These are phyloP conservation scores for Kodamaea nitidulidarum DNA, from an alignment of 805 yeast genomes.

Conservation along the genomic window DNA sequence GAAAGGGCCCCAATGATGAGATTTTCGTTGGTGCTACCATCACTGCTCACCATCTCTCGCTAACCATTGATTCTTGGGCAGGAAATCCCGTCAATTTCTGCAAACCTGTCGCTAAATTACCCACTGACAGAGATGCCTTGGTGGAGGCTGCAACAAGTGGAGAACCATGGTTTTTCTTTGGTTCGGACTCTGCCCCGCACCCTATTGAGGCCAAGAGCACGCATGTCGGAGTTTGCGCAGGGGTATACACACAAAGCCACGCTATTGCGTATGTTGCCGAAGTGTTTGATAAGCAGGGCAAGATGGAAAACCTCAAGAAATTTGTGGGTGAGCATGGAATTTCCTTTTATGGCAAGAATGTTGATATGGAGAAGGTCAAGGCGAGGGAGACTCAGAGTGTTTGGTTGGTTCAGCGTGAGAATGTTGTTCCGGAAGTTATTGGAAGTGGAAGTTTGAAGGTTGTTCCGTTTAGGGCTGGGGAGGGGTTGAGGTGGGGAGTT, in stretches of 20 bases:
- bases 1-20: conserved; percentile 17
- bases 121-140: conserved; percentile 75
- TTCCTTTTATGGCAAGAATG: conserved; percentile 58
- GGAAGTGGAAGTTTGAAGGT: conserved; percentile 42
- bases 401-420: conserved; percentile 51
- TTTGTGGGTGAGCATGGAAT: conserved; percentile 78
- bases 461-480: conserved; percentile 87
- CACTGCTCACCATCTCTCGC: conserved; percentile 89
- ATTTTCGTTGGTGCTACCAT: conserved; percentile 83
- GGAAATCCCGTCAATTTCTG: conserved; percentile 94
- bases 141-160: conserved; percentile 89
- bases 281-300: conserved; percentile 64
- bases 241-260: conserved; percentile 86
- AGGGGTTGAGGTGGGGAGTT: conserved; percentile 62
- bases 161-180: conserved; percentile 88
- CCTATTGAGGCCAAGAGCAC: conserved; percentile 74
- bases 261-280: conserved; percentile 84
- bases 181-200: conserved; percentile 98
- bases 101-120: conserved; percentile 96
- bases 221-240: conserved; percentile 91
- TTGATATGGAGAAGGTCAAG: conserved; percentile 33
- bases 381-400: conserved; percentile 40
- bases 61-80: conserved; percentile 94
- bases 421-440: conserved; percentile 57
- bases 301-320: conserved; percentile 60